Evolutionary conservation across 768 basidiomycete genomes (phyloP), one percentile per base, ranked within the genome.

Genomic region (Sarcomyxa edulis): DNA sequence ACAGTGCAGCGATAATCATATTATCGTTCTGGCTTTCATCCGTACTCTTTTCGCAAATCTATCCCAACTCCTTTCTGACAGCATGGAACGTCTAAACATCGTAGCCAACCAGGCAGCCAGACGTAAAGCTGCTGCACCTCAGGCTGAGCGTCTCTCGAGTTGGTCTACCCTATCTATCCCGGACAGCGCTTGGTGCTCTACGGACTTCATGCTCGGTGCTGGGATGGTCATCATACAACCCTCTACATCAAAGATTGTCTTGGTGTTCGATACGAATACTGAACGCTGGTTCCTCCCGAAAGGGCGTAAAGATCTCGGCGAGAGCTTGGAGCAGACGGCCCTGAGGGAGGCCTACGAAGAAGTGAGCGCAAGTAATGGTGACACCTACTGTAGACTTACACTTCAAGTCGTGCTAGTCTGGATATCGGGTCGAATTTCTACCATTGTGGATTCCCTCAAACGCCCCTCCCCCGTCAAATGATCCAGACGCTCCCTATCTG

Each of bases 281-380:
- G 52, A 60, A 6, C 51, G 59, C n/a, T 83, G 69, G 69, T 81
- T 83, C 52, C 61, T 83, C 3, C 81, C 81, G 0, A 68, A 68
- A 35, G 81, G 82, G 6, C 57, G 82, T 32, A 85, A 84, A 54
- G 81, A 85, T 52, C 47, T 74, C 0, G 79, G 78, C 5, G 81
- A 85, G 60, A 70, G 68, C 2, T 52, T 82, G 19, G 80, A 82
- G 50, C 53, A 68, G 32, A 52, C 81, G 0, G 81, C 75, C 0
- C 53, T 83, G 27, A 60, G 82, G 31, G 81, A 84, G 58, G 81
- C 75, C 4, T 74, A 78, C 50, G 81, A 84, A 51, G 81, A 83
- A 72, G 80, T 78, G 42, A 26, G 60, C 45, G n/a, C 15, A 4
- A 21, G 12, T 14, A 19, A 20, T 32, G 5, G 11, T 33, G 4